phyloP scores from a whole-genome alignment of 495 filamentous ascomycete species.

The Daldinia caldariorum region DNA sequence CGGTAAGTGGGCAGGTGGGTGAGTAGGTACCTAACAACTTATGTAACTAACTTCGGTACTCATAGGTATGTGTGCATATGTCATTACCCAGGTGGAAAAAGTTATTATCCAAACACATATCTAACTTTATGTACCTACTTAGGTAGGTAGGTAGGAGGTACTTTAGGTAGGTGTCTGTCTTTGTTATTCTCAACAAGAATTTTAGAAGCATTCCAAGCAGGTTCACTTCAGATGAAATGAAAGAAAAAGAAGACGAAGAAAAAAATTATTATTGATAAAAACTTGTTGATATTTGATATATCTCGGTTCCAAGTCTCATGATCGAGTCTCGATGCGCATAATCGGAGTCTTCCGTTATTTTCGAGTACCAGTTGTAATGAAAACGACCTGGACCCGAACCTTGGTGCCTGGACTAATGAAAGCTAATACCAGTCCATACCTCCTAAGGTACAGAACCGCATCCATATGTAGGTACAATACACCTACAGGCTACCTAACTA shows the following conservation, averaged over 20 bases:
- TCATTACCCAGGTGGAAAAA: neutral
- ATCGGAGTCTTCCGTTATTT: slow-evolving; percentile 37
- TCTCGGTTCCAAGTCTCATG: slow-evolving; percentile 36
- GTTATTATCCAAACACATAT: neutral
- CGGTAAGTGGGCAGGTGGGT: neutral
- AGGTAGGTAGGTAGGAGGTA: too few relatives aligned
- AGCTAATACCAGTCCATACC: neutral
- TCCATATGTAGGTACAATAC: neutral
- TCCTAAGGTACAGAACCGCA: neutral
- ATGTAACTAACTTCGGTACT: neutral
- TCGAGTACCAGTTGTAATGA: slow-evolving; percentile 12
- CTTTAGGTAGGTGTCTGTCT: too few relatives aligned
- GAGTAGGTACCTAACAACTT: neutral
- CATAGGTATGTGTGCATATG: neutral
- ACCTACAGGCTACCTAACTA: too few relatives aligned
- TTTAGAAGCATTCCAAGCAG: neutral
- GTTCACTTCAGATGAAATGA: slow-evolving; percentile 7
- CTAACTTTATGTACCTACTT: too few relatives aligned
- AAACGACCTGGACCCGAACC: slow-evolving; percentile 5
- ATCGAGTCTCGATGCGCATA: slow-evolving; percentile 44
- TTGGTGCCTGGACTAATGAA: slow-evolving; percentile 21
- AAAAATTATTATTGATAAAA: slow-evolving; percentile 1
- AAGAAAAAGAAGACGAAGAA: slow-evolving; percentile 4
- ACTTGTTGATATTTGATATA: slow-evolving; percentile 16
- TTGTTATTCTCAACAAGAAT: neutral